These are phyloP conservation scores for Hericium coralloides DNA, from an alignment of 768 basidiomycete species.

Conservation along the genomic window DNA sequence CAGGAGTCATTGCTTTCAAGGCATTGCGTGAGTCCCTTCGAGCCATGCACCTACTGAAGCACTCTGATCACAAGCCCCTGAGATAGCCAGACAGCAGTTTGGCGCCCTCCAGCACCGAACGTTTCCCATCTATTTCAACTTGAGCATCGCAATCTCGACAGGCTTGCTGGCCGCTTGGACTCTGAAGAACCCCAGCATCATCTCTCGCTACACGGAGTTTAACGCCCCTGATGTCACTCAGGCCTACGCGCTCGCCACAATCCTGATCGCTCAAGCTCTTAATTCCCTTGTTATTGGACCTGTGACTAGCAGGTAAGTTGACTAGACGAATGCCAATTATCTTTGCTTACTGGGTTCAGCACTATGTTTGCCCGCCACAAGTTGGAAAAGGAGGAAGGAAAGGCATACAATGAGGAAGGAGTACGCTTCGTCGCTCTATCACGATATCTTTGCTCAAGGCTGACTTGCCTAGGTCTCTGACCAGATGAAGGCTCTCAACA, in stretches of 20 bases:
- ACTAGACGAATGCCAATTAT: neutral
- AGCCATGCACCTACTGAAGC: neutral
- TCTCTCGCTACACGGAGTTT: constrained; percentile 37
- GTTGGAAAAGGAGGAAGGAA: constrained; percentile 68
- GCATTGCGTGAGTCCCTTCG: constrained; percentile 39
- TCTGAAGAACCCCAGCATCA: constrained; percentile 46
- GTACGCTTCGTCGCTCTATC: constrained; percentile 30
- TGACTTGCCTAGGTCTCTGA: constrained; percentile 41
- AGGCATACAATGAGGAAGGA: constrained; percentile 51
- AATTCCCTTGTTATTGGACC: constrained; percentile 72
- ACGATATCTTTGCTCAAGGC: constrained; percentile 5
- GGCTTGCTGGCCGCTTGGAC: constrained; percentile 51
- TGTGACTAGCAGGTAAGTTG: constrained; percentile 54
- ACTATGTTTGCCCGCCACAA: constrained; percentile 70
- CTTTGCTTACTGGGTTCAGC: constrained; percentile 24
- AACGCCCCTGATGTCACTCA: constrained; percentile 54
- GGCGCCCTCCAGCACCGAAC: constrained; percentile 63
- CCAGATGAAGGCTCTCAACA: constrained; percentile 62
- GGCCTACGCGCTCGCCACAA: constrained; percentile 43
- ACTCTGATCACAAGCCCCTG: neutral
- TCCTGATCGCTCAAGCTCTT: constrained; percentile 39
- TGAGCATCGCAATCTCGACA: constrained; percentile 46
- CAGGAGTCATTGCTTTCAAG: constrained; percentile 54
- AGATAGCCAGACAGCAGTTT: constrained; percentile 60
- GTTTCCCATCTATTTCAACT: constrained; percentile 67